Evolutionary conservation across 2,329 filamentous ascomycete genomes (phyloP), one percentile per base, ranked within the genome.

Genomic region (Claviceps monticola): DNA sequence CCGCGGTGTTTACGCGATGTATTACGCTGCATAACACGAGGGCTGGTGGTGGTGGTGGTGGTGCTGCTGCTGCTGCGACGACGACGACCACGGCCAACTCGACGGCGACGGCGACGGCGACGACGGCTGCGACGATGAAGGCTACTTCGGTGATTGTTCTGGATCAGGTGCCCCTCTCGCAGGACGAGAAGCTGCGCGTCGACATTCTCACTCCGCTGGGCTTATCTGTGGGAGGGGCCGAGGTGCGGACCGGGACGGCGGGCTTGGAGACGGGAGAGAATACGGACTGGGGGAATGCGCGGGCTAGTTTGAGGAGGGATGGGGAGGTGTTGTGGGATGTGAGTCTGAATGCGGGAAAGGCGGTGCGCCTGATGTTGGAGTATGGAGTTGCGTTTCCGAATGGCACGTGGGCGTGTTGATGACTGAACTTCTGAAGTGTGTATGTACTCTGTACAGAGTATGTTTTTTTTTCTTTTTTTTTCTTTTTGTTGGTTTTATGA

Each of bases 241-340:
- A 57, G 2, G 65, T 74, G 5, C 48, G 55, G 0, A 62, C 66
- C 0, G 71, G 70, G 1, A 54, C 57, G 13, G 48, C 59, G 19
- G 57, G 54, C 0, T 47, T 56, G 46, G 57, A 62, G 1, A 55
- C 60, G 19, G 56, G 58, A 44, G 59, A 56, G 14, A n/a, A 51
- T 26, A 49, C 67, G 49, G 65, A 66, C 36, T 79, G 75, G 74
- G 79, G 76, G 4, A 70, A 59, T 53, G 78, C 76, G 8, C 65
- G 63, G 2, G 75, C 74, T 0, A 63, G 56, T 13, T 56, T 79
- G 53, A 74, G 71, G 60, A 77, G 78, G 63, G 68, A 64, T 8
- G 78, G 79, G 6, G 75, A 81, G 65, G 62, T 82, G 5, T 61
- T 62, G 49, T 83, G 79, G 77, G 70, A 74, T 52, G 71, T 82